A percentile compares a stretch with the other conserved stretches of the same genome.
Evolutionary conservation across 371 early-diverging fungal species (phyloP).

Genomic region (Mortierella sp.): DNA sequence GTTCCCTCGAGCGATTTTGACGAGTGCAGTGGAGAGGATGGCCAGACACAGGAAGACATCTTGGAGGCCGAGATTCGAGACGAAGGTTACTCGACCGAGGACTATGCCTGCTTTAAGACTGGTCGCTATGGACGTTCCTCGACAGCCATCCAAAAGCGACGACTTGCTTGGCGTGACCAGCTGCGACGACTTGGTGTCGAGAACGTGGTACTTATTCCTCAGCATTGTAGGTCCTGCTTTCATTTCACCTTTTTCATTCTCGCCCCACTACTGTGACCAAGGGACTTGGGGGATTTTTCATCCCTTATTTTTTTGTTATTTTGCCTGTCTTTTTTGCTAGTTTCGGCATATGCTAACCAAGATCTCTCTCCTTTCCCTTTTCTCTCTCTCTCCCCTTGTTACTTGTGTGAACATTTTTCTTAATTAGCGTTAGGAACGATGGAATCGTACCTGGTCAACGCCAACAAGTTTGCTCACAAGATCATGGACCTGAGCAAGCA

Average conservation of each 20-base stretch:
- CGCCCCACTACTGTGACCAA: neutral
- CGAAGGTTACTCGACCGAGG: constrained; percentile 55
- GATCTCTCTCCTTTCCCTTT: neutral
- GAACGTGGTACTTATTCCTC: constrained; percentile 49
- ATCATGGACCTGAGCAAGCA: constrained; percentile 40
- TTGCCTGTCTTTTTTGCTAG: neutral
- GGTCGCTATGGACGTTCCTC: constrained; percentile 42
- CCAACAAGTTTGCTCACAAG: constrained; percentile 46
- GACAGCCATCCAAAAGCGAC: constrained; percentile 37
- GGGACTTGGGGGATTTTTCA: neutral
- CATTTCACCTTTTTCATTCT: too few relatives aligned
- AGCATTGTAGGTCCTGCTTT: constrained; percentile 32
- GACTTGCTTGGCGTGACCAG: constrained; percentile 53
- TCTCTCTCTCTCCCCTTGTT: neutral
- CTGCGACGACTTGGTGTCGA: constrained; percentile 48
- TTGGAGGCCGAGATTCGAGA: constrained; percentile 36
- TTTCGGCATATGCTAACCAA: neutral
- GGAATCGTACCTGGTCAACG: constrained; percentile 42
- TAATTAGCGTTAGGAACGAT: constrained; percentile 34
- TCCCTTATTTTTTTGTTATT: neutral
- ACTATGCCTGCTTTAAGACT: constrained; percentile 55
- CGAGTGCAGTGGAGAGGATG: constrained; percentile 21
- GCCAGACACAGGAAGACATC: constrained; percentile 24
- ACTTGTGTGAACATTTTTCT: neutral
- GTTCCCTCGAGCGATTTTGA: constrained; percentile 53